Evolutionary conservation across 305 asterid species (phyloP), one percentile per base, ranked within the genome.

Genomic region (Solanum hybrid): DNA sequence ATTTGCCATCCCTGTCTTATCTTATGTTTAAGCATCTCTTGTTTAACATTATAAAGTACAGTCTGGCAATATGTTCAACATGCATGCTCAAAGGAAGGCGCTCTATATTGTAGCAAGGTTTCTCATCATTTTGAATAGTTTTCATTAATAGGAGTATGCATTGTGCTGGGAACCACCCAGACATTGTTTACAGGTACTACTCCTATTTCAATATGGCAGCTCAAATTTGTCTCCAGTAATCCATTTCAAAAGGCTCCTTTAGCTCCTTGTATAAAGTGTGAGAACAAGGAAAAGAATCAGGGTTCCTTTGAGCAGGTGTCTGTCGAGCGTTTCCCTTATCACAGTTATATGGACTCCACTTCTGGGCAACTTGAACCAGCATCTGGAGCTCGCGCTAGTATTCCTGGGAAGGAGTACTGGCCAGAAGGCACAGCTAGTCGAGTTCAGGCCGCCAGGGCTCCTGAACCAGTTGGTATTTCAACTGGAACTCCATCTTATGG

Each of bases 301-400:
- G 87, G 81, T 69, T 88, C 94, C 56, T 87, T 90, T 66, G 91
- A 93, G 89, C 90, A 95, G 4, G 95, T 97, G 31, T 73, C 93
- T 13, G 97, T 97, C 31, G 99, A 97, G 93, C 98, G 96, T 16
- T 64, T 84, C 40, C 99, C 99, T 76, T 97, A 97, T 91, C 94
- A 94, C 89, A 93, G 94, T 91, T 97, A 96, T 77, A 90, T 94
- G 94, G 99, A 97, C 95, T 96, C 99, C 56, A 95, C 98, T 2
- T 97, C 99, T 13, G 99, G 99, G 31, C 95, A 95, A 92, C 90
- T 97, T 14, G 99, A 97, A 92, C 99, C 99, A 9, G 99, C 99
- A 88, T 96, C 99, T 86, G 99, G 99, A 38, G 99, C 99, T 72
- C 98, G 99, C 78, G 99, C 99, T 78, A 93, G 95, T 90, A 97